Conservation (phyloP, 148 eudicot genomes). For the Chenopodium berlandieri region DNA sequence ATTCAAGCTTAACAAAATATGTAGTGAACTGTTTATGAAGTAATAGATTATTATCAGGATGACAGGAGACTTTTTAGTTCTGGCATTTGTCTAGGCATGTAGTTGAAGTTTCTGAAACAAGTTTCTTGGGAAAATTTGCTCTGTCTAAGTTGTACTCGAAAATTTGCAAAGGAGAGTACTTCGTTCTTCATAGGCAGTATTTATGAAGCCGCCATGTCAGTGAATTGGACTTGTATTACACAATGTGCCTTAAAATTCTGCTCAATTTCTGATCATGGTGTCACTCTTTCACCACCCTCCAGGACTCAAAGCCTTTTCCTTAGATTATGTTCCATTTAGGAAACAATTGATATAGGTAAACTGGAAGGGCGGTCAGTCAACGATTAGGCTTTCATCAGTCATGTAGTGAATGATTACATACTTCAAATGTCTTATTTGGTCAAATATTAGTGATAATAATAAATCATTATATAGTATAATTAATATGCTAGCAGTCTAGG, state of each 20-base stretch:
- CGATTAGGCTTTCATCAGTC: not conserved
- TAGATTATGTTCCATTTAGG: not conserved
- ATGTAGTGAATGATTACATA: not conserved
- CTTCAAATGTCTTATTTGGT: not conserved
- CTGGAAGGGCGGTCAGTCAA: not conserved
- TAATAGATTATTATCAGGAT: not conserved
- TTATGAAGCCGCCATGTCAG: not conserved
- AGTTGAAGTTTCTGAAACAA: not conserved
- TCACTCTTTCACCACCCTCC: not conserved
- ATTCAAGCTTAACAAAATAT: not conserved
- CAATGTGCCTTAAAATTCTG: not conserved
- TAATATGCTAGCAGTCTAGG: not conserved
- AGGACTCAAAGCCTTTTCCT: not conserved
- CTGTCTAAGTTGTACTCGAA: not conserved
- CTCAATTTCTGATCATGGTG: not conserved
- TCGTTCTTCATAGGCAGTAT: not conserved
- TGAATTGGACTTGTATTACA: not conserved
- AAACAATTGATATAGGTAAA: not conserved
- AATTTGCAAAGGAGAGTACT: not conserved
- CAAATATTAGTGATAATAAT: not conserved
- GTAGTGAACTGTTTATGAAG: not conserved
- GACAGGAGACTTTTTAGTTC: not conserved
- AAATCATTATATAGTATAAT: not conserved
- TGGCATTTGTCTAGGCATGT: not conserved
- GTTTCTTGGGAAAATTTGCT: not conserved